phyloP scores from a whole-genome alignment of 768 basidiomycete species.

The Ephemerocybe angulata region DNA sequence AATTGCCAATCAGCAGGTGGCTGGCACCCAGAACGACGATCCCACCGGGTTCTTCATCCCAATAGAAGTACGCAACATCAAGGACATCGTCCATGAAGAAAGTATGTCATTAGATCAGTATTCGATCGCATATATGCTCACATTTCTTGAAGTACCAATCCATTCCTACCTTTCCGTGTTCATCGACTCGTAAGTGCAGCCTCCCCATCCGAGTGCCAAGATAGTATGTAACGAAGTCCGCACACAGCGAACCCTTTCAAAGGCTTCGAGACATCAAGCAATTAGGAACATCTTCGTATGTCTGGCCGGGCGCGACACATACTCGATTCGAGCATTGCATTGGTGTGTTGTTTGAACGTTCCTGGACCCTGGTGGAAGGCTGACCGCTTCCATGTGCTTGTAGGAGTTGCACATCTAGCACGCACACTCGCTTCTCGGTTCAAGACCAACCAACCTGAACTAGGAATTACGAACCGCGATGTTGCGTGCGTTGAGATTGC shows the following conservation, averaged over 20 bases:
- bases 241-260: constrained; percentile 68
- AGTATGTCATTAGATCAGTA: constrained; percentile 5
- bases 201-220: neutral
- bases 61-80: constrained; percentile 4
- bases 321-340: constrained; percentile 82
- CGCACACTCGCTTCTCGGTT: constrained; percentile 60
- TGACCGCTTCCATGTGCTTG: neutral
- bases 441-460: constrained; percentile 51
- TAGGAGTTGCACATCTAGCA: constrained; percentile 75
- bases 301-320: constrained; percentile 77
- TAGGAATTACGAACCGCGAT: constrained; percentile 68
- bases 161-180: constrained; percentile 36
- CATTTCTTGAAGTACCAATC: constrained; percentile 31
- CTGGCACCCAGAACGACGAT: neutral
- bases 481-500: constrained; percentile 76
- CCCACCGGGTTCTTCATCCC: constrained; percentile 1
- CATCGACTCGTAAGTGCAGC: constrained; percentile 62
- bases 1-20: neutral
- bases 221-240: constrained; percentile 2
- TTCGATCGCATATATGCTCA: neutral
- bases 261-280: constrained; percentile 76
- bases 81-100: constrained; percentile 14
- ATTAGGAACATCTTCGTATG: constrained; percentile 70
- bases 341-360: constrained; percentile 39
- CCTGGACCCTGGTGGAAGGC: neutral